Evolutionary conservation across 495 filamentous ascomycete genomes (phyloP).

Genomic region (Penicillium parvum): DNA sequence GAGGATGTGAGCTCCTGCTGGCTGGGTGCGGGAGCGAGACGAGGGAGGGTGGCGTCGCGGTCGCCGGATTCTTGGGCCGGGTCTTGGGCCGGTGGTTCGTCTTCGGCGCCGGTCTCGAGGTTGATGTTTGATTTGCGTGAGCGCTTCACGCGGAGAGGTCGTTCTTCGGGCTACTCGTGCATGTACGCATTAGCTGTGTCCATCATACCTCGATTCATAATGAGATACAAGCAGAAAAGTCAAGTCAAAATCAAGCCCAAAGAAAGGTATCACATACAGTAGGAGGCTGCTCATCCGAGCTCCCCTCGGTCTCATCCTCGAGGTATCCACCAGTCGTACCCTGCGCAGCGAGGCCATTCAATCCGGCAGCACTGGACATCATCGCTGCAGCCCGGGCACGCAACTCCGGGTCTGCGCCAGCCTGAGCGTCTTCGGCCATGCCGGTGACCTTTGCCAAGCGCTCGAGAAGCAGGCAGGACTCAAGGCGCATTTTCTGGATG

Average conservation of each 20-base stretch:
- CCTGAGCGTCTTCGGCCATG: constrained; percentile 50
- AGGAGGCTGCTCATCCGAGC: constrained; percentile 45
- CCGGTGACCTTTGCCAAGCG: constrained; percentile 81
- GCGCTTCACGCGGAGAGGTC: constrained; percentile 83
- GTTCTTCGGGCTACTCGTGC: constrained; percentile 74
- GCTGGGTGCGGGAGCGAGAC: constrained; percentile 37
- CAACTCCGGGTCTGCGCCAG: constrained; percentile 33
- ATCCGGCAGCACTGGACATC: constrained; percentile 25
- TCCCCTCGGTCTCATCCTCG: constrained; percentile 47
- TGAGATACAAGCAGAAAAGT: background rate
- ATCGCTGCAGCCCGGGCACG: constrained; percentile 33
- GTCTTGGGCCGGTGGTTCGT: constrained; percentile 18
- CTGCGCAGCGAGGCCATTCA: constrained; percentile 22
- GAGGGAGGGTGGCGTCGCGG: constrained; percentile 27
- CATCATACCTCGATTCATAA: background rate
- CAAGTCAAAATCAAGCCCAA: background rate
- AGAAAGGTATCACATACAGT: constrained; percentile 30
- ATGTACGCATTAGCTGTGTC: background rate
- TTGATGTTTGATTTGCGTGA: constrained; percentile 50
- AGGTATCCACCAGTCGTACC: constrained; percentile 25
- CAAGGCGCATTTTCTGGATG: constrained; percentile 86
- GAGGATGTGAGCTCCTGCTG: constrained; percentile 41
- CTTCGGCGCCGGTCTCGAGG: constrained; percentile 24
- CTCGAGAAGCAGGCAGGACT: constrained; percentile 85
- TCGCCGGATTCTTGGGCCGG: constrained; percentile 17